Percentiles rank a stretch among this genome's conserved stretches.
These are phyloP conservation scores for Aspergillus fischeri DNA, from an alignment of 2,329 filamentous ascomycete species.

Conservation along the genomic window DNA sequence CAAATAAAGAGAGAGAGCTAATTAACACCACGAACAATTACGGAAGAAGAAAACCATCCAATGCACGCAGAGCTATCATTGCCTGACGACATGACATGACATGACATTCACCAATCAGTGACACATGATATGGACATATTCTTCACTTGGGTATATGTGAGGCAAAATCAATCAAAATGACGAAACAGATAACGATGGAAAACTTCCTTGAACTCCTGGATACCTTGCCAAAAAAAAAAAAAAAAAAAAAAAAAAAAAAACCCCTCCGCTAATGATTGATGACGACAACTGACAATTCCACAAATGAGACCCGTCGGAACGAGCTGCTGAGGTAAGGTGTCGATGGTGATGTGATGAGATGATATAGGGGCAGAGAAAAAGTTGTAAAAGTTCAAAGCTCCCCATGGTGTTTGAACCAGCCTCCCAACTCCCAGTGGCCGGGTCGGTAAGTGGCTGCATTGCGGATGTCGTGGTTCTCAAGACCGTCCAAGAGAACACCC, in stretches of 20 bases:
- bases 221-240: too few relatives aligned
- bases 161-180: neutral
- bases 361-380: neutral
- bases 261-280: neutral
- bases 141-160: neutral
- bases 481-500: constrained; percentile 64
- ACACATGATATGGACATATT: neutral
- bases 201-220: neutral
- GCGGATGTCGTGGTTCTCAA: constrained; percentile 58
- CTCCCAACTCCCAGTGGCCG: constrained; percentile 78
- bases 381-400: constrained; percentile 13
- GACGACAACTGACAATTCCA: neutral
- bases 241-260: neutral
- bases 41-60: neutral
- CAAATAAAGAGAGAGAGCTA: too few relatives aligned
- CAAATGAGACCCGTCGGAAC: neutral
- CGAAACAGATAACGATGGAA: neutral
- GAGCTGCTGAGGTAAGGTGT: neutral
- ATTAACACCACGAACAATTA: too few relatives aligned
- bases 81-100: neutral
- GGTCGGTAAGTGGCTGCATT: constrained; percentile 63
- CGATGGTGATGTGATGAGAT: neutral
- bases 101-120: neutral
- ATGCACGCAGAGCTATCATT: neutral
- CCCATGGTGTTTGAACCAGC: constrained; percentile 61